Conservation (phyloP, 345 rosid genomes). For the Triadica sebifera region DNA sequence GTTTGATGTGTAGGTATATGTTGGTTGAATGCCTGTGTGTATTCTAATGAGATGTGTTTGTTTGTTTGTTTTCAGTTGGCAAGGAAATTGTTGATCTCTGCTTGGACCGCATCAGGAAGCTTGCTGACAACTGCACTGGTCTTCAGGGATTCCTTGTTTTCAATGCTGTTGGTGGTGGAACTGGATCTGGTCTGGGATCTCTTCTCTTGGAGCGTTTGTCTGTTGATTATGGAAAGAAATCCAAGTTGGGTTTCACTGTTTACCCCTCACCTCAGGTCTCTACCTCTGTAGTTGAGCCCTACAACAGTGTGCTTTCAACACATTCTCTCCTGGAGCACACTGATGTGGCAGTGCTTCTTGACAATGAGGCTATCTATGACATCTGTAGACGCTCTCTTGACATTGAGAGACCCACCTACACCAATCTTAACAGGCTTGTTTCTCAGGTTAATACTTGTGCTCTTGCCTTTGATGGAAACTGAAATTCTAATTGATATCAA, state of each 20-base stretch:
- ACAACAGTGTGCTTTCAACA: constrained; percentile 32
- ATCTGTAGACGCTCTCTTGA: constrained; percentile 34
- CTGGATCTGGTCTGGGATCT: constrained; percentile 33
- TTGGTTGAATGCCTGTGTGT: too few relatives aligned
- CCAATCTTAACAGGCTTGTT: constrained; percentile 30
- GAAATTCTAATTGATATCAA: background rate
- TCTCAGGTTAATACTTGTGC: constrained; percentile 21
- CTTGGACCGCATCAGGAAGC: constrained; percentile 31
- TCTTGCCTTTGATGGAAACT: background rate
- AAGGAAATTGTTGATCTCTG: constrained; percentile 32
- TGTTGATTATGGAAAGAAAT: constrained; percentile 32
- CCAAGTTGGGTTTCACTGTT: constrained; percentile 32
- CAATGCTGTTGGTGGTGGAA: constrained; percentile 33
- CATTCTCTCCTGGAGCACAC: constrained; percentile 32
- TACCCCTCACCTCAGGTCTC: constrained; percentile 33
- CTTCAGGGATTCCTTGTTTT: constrained; percentile 34
- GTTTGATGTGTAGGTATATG: background rate
- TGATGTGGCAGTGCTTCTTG: constrained; percentile 31
- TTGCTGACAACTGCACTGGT: constrained; percentile 32
- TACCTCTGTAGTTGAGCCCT: constrained; percentile 32
- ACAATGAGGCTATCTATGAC: constrained; percentile 31
- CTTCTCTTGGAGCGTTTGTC: constrained; percentile 31
- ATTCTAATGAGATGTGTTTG: background rate
- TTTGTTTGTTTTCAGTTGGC: constrained; percentile 19
- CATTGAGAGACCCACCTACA: constrained; percentile 32